phyloP scores from a whole-genome alignment of 106 monocot species.

The Alisma plantagoaquatica region DNA sequence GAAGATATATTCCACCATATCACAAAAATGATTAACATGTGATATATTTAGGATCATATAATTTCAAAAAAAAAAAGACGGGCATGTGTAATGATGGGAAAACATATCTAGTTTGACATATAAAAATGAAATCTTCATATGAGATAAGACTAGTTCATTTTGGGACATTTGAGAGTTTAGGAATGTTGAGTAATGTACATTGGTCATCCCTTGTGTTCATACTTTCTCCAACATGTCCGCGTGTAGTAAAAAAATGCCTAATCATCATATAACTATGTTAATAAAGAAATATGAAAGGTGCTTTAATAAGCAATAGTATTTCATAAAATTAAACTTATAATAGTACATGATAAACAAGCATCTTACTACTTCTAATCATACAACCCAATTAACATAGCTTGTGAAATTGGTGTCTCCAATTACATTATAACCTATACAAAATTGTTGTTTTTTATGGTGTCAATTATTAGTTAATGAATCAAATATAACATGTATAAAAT shows the following conservation, averaged over 20 bases:
- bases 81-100: neutral
- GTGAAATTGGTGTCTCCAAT: conserved; percentile 61
- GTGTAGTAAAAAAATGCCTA: conserved; percentile 84
- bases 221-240: conserved; percentile 87
- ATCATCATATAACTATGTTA: no score
- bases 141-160: neutral
- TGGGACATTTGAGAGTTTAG: neutral
- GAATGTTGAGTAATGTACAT: neutral
- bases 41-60: conserved; percentile 65
- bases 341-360: conserved; percentile 91
- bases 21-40: conserved; percentile 75
- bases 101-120: no score
- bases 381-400: conserved; percentile 96
- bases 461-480: neutral
- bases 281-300: no score
- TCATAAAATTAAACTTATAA: neutral
- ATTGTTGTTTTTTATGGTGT: neutral
- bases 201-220: conserved; percentile 50
- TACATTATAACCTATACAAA: conserved; percentile 62
- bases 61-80: conserved; percentile 50
- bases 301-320: neutral
- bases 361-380: conserved; percentile 99
- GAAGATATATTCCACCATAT: conserved; percentile 44
- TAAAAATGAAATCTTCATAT: neutral
- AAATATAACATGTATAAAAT: neutral